Evolutionary conservation across 805 yeast genomes (phyloP).

Genomic region (Cyberlindnera bimundalis): DNA sequence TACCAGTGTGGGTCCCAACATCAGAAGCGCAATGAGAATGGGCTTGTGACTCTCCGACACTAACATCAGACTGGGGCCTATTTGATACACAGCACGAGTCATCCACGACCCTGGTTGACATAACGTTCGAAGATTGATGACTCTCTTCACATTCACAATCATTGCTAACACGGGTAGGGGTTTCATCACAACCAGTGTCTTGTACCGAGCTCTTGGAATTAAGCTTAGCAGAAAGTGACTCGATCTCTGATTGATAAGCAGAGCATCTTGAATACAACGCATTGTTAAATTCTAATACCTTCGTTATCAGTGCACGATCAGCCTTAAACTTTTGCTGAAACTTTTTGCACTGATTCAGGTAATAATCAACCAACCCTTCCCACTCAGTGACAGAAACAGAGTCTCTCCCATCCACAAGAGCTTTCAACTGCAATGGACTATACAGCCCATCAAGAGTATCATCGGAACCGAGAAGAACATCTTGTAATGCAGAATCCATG

Average conservation of each 20-base stretch:
- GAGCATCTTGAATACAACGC: slow-evolving; percentile 3
- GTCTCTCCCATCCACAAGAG: not conserved
- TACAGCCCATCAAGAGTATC: not conserved
- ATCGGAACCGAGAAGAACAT: slow-evolving; percentile 1
- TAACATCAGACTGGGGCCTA: no score
- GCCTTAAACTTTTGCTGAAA: slow-evolving; percentile 5
- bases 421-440: slow-evolving; percentile 3
- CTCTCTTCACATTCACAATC: no score
- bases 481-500: slow-evolving; percentile 12
- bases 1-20: no score
- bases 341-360: slow-evolving; percentile 1
- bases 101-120: no score
- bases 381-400: slow-evolving; percentile 7
- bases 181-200: no score
- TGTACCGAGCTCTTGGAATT: not conserved
- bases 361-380: slow-evolving; percentile 12
- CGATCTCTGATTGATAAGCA: not conserved
- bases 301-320: slow-evolving; percentile 18
- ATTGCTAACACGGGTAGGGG: no score
- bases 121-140: no score
- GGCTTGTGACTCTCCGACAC: no score
- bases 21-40: no score
- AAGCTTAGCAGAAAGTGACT: not conserved
- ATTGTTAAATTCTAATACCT: slow-evolving; percentile 23
- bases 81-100: no score